phyloP scores from a whole-genome alignment of 2,329 filamentous ascomycete species.

The Talaromyces atroroseus region DNA sequence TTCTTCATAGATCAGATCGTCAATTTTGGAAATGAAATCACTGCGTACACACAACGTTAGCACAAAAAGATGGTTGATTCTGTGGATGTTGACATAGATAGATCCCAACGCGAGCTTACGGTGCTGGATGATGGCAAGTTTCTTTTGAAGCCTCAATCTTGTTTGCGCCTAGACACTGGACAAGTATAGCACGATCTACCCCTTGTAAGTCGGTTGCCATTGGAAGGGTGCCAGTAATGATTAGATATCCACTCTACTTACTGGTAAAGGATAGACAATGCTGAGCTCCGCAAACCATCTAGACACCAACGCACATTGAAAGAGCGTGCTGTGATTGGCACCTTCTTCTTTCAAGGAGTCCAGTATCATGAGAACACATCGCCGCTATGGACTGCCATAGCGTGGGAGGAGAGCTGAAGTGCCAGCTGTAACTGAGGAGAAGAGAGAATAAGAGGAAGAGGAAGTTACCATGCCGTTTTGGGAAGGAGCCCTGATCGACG shows the following conservation, averaged over 20 bases:
- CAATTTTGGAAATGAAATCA: conserved; percentile 49
- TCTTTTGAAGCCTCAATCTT: conserved; percentile 22
- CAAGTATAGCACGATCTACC: conserved; percentile 46
- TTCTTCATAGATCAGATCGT: conserved; percentile 16
- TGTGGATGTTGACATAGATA: background rate
- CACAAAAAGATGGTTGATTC: conserved; percentile 16
- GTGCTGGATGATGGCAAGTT: background rate
- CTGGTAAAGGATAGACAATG: conserved; percentile 23
- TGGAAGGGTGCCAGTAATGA: background rate
- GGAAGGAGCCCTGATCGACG: conserved; percentile 7
- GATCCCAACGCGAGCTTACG: background rate
- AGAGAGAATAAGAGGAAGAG: background rate
- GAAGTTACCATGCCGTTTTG: background rate
- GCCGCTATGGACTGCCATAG: conserved; percentile 16
- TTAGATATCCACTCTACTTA: conserved; percentile 12
- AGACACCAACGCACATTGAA: conserved; percentile 24
- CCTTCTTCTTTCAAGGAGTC: conserved; percentile 21
- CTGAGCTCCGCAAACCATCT: conserved; percentile 20
- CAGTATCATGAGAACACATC: conserved; percentile 26
- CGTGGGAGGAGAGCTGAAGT: background rate
- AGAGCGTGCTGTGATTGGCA: conserved; percentile 22
- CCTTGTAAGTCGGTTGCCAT: background rate
- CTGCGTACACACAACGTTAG: conserved; percentile 21
- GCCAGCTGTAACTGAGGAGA: too few species aligned
- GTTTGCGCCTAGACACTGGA: conserved; percentile 40